Base-by-base conservation (phyloP, 305 asterid genomes). In the Fraxinus greggii region DNA sequence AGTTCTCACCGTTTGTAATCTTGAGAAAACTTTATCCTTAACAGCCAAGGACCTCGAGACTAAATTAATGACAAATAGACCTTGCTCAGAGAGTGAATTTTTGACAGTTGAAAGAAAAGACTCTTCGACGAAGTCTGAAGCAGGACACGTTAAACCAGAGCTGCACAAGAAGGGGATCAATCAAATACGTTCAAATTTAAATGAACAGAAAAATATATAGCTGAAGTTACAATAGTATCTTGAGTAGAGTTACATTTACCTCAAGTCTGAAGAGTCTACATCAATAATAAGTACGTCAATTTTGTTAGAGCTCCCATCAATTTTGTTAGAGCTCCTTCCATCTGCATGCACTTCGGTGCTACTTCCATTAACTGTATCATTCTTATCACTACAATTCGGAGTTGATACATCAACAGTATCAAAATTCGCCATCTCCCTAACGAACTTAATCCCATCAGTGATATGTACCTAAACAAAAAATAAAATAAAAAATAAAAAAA, bases 81-180 rank as follows among this genome's bases (percentile, higher is more conserved):
- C 99, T 82, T 89, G 88, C 88, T 92, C 93, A 0, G 98, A 88
- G 76, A 97, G 98, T 45, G 95, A 87, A 78, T 78, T 79, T 88
- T 91, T 92, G 2, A 87, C 97, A 7, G 88, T 82, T 80, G 54
- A 10, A 79, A 97, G 93, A 83, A 94, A 97, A 65, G 98, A 88
- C 79, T 93, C 98, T 77, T 93, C 98, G 4, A 97, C 88, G 77
- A 97, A 97, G 56, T 88, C 94, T 69, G 88, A 85, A 13, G 97
- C 97, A 13, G 99, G 98, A 61, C 98, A 97, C 70, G 96, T 90
- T 88, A 97, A 86, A 82, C 98, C 98, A 73, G 95, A 88, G 85
- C 99, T 97, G 95, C 87, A 84, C 72, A 81, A 77, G 29, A 61
- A 85, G 75, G 61, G 78, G 29, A 48, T 19, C 19, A 72, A 48